Evolutionary conservation across 371 early-diverging fungal species (phyloP), one percentile per base, ranked within the genome.

Genomic region (Zancudomyces culisetae): DNA sequence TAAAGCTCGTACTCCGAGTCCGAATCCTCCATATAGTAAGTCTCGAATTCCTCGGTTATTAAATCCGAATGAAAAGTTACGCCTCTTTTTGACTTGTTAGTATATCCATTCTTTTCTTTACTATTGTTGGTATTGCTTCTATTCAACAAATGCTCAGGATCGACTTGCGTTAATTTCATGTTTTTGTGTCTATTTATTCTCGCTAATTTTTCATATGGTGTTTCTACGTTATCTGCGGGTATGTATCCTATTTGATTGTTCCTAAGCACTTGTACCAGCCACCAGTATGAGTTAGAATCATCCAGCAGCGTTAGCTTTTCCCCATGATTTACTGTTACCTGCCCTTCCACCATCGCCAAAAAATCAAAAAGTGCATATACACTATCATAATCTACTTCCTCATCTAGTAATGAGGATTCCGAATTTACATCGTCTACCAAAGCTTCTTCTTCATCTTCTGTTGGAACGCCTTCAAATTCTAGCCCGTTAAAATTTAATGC

Each of bases 241-340:
- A 95, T 88, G 59, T 93, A 95, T 8, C 95, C 95, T 53, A 91
- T 83, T 66, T 86, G 85, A 43, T 77, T 77, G 42, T 80, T 82
- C 56, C 82, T 83, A 27, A 87, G 70, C 42, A 85, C 83, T 59
- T 86, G 83, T 18, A 94, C 90, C 30, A 93, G 72, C 95, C 95
- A 94, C 95, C 95, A 95, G 70, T 93, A 92, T 41, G 80, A 81
- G 62, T 95, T 91, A n/a, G 81, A 74, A 63, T 95, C 95, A 65
- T 94, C 93, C 61, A 94, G 73, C 52, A 94, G 71, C 53, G 81
- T 80, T 55, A 94, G 62, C 18, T 81, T 74, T 56, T 93, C 92
- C 42, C 86, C 86, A 57, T 87, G 81, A 23, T 81, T 74, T 2
- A 91, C 95, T 12, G 81, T 82, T 15, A 90, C 86, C 53, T 94